Percentiles rank a stretch among this genome's conserved stretches.
These are phyloP conservation scores for Colletotrichum liaoningense DNA, from an alignment of 2,329 filamentous ascomycete species.

Conservation along the genomic window DNA sequence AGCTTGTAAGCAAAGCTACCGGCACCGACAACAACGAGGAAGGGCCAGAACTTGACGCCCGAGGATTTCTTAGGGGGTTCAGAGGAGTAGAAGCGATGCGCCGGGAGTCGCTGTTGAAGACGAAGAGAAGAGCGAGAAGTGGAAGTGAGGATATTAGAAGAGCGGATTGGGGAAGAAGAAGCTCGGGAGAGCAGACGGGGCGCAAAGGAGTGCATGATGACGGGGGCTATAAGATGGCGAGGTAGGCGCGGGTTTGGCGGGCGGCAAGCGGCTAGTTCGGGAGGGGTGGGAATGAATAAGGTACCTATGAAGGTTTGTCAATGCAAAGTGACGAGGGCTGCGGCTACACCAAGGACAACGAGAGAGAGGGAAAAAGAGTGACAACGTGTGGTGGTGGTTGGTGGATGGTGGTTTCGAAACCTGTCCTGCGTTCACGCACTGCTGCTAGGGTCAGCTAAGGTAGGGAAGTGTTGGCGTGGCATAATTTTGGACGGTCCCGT, in stretches of 20 bases:
- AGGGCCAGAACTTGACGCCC: constrained; percentile 68
- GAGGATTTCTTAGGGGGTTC: constrained; percentile 47
- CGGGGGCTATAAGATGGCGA: background rate
- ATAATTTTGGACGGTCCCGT: constrained; percentile 2
- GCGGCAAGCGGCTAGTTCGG: background rate
- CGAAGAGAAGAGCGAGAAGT: constrained; percentile 1
- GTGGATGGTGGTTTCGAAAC: constrained; percentile 9
- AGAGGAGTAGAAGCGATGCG: constrained; percentile 55
- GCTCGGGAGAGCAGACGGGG: constrained; percentile 22
- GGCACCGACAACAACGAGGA: constrained; percentile 60
- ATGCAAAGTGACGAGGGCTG: constrained; percentile 17
- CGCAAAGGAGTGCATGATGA: constrained; percentile 15
- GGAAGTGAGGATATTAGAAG: constrained; percentile 7
- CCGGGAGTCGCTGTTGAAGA: constrained; percentile 29
- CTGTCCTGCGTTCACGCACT: background rate
- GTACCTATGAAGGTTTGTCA: background rate
- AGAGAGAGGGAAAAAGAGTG: constrained; percentile 5
- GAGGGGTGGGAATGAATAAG: background rate
- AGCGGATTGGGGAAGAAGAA: constrained; percentile 4
- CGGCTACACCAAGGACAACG: background rate
- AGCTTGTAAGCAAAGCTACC: constrained; percentile 62
- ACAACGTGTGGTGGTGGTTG: constrained; percentile 2
- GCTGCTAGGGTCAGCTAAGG: background rate
- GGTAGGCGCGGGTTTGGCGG: background rate
- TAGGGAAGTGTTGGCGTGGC: constrained; percentile 5